These are phyloP conservation scores for Amanita brunnescens DNA, from an alignment of 768 basidiomycete species.

Conservation along the genomic window DNA sequence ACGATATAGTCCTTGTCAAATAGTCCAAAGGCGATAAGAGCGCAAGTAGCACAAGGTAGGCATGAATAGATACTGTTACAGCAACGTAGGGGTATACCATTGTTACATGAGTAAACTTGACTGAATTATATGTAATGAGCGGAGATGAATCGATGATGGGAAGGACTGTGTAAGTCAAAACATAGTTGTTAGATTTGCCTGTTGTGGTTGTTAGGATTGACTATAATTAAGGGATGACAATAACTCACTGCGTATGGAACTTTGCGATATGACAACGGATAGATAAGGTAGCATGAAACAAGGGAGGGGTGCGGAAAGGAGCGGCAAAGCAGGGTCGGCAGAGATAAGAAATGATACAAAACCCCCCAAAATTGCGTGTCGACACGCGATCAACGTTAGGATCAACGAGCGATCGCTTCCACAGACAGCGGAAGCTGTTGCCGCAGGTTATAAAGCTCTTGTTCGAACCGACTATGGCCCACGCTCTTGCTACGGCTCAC, in stretches of 20 bases:
- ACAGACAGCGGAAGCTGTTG: not conserved
- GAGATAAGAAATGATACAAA: not conserved
- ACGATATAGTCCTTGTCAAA: not conserved
- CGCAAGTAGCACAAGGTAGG: not conserved
- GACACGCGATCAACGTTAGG: not conserved
- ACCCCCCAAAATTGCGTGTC: not conserved
- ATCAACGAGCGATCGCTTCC: not conserved
- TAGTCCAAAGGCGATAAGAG: not conserved
- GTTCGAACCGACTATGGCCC: not conserved
- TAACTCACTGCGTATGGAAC: not conserved
- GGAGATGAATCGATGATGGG: not conserved
- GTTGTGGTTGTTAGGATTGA: not conserved
- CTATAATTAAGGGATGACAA: not conserved
- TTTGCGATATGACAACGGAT: not conserved
- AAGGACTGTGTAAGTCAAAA: not conserved
- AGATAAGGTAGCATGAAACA: not conserved
- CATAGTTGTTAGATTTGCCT: not conserved
- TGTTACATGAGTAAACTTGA: not conserved
- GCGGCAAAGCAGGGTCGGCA: not conserved
- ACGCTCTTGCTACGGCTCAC: slow-evolving; percentile 5
- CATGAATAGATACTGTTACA: slow-evolving; percentile 2
- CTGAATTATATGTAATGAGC: not conserved
- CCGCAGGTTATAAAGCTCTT: slow-evolving; percentile 4
- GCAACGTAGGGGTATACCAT: not conserved
- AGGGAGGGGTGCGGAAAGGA: not conserved